Conservation (phyloP, 2,329 filamentous ascomycete species). For the Botrytis tulipae region DNA sequence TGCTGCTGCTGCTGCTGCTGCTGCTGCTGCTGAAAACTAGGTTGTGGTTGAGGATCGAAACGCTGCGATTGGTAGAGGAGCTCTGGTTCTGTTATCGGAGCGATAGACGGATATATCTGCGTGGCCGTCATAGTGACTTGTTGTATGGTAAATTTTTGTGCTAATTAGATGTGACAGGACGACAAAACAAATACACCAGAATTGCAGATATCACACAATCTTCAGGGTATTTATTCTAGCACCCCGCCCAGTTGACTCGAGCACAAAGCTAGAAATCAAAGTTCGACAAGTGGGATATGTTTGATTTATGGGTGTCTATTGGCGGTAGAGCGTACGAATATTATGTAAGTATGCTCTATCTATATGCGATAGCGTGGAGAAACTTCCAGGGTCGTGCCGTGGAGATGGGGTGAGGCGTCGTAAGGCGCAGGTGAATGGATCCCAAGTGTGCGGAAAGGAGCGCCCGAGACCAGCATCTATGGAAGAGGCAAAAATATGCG, state of each 20-base stretch:
- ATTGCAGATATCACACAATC: slow-evolving; percentile 11
- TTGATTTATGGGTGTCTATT: slow-evolving; percentile 18
- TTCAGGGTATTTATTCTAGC: background rate
- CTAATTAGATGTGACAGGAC: background rate
- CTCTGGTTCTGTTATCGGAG: slow-evolving; percentile 1
- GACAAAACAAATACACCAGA: background rate
- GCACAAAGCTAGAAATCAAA: background rate
- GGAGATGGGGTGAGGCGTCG: slow-evolving; percentile 13
- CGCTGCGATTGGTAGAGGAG: slow-evolving; percentile 11
- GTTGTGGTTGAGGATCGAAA: slow-evolving; percentile 11
- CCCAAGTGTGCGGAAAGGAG: slow-evolving; percentile 1
- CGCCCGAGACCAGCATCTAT: slow-evolving; percentile 15
- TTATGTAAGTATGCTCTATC: slow-evolving; percentile 15
- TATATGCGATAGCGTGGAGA: slow-evolving; percentile 10
- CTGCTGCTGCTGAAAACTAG: background rate
- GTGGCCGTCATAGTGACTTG: slow-evolving; percentile 6
- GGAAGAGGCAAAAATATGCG: background rate
- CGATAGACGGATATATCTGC: slow-evolving; percentile 17
- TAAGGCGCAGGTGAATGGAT: slow-evolving; percentile 15
- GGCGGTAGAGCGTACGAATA: background rate
- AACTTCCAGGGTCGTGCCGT: background rate
- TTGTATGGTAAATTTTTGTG: background rate
- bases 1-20: slow-evolving; percentile 8
- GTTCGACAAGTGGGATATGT: slow-evolving; percentile 11
- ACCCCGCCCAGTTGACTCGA: slow-evolving; percentile 1